Conservation (phyloP, 106 monocot species). For the Apostasia shenzhenica region DNA sequence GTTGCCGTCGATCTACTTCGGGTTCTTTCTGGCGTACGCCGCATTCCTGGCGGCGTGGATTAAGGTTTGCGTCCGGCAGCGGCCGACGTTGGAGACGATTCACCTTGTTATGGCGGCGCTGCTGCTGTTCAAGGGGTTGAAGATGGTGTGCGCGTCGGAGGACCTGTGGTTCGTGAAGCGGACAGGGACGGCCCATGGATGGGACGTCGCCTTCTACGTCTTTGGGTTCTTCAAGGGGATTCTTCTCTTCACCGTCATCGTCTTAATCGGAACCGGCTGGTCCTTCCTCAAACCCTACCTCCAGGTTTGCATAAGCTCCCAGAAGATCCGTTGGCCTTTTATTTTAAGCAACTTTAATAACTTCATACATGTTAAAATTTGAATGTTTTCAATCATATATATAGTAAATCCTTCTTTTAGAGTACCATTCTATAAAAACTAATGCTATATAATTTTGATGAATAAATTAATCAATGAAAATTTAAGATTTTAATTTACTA, state of each 20-base stretch:
- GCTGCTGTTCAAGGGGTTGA: constrained; percentile 49
- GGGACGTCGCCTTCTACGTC: constrained; percentile 54
- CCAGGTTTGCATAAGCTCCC: constrained; percentile 11
- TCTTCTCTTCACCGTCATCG: constrained; percentile 50
- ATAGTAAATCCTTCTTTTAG: too few relatives aligned
- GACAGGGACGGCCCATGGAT: constrained; percentile 38
- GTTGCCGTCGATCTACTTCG: constrained; percentile 25
- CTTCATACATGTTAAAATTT: too few relatives aligned
- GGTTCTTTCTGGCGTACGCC: constrained; percentile 25
- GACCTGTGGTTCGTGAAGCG: constrained; percentile 31
- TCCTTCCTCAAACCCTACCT: constrained; percentile 53
- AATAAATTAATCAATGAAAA: too few relatives aligned
- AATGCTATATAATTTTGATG: too few relatives aligned
- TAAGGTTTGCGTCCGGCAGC: constrained; percentile 12
- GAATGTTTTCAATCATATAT: too few relatives aligned
- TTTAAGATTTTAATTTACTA: too few relatives aligned
- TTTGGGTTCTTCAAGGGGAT: constrained; percentile 50
- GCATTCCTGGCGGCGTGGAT: constrained; percentile 20
- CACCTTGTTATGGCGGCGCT: constrained; percentile 42
- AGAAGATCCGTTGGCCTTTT: not conserved
- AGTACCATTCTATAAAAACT: too few relatives aligned
- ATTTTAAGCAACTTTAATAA: not conserved
- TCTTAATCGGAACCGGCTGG: constrained; percentile 55
- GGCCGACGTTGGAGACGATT: constrained; percentile 21
- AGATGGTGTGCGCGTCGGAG: constrained; percentile 48